A percentile compares a stretch with the other conserved stretches of the same genome.
Conservation (phyloP, 345 rosid species). For the Rhodamnia rubescens region DNA sequence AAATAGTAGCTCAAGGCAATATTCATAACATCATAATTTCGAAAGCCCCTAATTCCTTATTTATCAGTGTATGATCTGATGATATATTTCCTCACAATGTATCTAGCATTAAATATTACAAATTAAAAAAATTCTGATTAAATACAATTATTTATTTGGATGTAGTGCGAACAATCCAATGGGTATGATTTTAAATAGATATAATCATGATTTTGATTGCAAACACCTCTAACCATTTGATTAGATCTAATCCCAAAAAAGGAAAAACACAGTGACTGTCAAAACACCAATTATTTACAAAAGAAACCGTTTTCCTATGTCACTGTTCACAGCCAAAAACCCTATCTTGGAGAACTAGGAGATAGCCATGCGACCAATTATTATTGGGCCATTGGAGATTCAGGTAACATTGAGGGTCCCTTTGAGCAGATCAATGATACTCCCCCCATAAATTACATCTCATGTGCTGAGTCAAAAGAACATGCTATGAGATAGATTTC, state of each 20-base stretch:
- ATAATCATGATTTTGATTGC: background rate
- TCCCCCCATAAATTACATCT: background rate
- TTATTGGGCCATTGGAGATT: background rate
- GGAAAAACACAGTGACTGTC: background rate
- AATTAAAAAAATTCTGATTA: background rate
- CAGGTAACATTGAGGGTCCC: background rate
- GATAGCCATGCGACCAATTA: background rate
- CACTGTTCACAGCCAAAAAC: background rate
- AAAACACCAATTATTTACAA: background rate
- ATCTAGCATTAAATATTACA: background rate
- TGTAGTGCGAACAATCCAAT: background rate
- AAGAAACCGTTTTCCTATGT: background rate
- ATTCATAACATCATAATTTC: background rate
- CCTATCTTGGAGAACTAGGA: background rate
- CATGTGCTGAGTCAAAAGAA: constrained; percentile 4
- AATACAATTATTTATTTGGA: background rate
- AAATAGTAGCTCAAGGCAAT: background rate
- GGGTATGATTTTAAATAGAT: background rate
- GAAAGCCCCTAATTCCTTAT: no score
- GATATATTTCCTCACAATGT: background rate
- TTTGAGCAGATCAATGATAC: background rate
- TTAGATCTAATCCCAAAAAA: background rate
- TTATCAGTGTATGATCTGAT: background rate
- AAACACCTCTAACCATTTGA: background rate
- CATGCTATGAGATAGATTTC: background rate